Conservation (phyloP, 2,329 filamentous ascomycete species). For the Akanthomyces muscarius region DNA sequence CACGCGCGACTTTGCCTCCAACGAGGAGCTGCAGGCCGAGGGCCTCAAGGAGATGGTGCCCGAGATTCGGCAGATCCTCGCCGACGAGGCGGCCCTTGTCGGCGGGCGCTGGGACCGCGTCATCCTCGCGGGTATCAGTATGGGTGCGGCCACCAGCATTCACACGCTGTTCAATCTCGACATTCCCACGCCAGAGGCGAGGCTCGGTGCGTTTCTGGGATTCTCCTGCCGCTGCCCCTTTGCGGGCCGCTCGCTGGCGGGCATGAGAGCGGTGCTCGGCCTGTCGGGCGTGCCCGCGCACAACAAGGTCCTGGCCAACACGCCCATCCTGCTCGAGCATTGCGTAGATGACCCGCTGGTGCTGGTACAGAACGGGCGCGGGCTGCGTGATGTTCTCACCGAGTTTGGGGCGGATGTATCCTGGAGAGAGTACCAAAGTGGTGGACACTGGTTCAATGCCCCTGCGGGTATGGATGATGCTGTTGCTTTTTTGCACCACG, state of each 20-base stretch:
- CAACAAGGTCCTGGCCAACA: conserved; percentile 34
- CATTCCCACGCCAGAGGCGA: conserved; percentile 18
- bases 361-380: conserved; percentile 33
- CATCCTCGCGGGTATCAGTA: conserved; percentile 44
- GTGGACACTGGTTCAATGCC: conserved; percentile 43
- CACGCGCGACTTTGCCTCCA: conserved; percentile 35
- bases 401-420: conserved; percentile 36
- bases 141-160: conserved; percentile 40
- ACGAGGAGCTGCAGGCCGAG: conserved; percentile 39
- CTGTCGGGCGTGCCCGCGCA: conserved; percentile 25
- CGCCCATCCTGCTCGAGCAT: conserved; percentile 43
- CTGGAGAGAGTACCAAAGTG: conserved; percentile 40
- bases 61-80: conserved; percentile 31
- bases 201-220: conserved; percentile 34
- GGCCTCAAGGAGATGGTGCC: conserved; percentile 38
- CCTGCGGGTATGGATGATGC: conserved; percentile 41
- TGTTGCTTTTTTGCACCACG: conserved; percentile 29
- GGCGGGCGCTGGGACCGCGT: conserved; percentile 36
- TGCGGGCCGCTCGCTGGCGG: conserved; percentile 27
- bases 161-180: conserved; percentile 36
- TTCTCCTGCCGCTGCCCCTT: conserved; percentile 38
- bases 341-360: conserved; percentile 42
- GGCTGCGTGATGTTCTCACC: conserved; percentile 32
- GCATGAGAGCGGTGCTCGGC: conserved; percentile 31
- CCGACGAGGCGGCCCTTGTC: conserved; percentile 32